Evolutionary conservation across 2,329 filamentous ascomycete species (phyloP).

Genomic region (Aaosphaeria arxii): DNA sequence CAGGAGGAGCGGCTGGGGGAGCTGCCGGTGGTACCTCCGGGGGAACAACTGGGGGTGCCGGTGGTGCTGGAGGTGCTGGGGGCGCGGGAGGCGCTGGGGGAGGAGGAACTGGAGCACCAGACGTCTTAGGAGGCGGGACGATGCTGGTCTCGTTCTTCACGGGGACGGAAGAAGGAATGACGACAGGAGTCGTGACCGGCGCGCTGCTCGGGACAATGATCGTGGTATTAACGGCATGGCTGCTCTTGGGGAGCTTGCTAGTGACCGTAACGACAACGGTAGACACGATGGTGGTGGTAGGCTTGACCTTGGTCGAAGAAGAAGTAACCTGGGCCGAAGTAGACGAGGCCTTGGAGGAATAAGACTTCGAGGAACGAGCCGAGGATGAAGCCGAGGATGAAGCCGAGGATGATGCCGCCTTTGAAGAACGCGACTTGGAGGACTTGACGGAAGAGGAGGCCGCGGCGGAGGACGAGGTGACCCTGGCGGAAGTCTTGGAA

Average conservation of each 20-base stretch:
- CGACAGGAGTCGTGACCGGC: no score
- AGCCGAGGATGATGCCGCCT: no score
- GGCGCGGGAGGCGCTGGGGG: no score
- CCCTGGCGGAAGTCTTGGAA: no score
- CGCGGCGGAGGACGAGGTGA: background rate
- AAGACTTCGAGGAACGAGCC: background rate
- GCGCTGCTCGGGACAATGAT: background rate
- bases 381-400: background rate
- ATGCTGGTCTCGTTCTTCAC: background rate
- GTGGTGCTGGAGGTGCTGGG: conserved; percentile 4
- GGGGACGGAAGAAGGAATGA: conserved; percentile 3
- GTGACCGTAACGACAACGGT: conserved; percentile 6
- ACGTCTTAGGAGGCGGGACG: conserved; percentile 1
- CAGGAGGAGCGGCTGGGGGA: background rate
- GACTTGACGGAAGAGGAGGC: background rate
- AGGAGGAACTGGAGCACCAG: background rate
- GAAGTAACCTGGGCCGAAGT: background rate
- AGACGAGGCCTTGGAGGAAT: background rate
- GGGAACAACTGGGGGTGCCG: background rate
- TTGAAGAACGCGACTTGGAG: no score
- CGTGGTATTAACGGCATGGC: conserved; percentile 3
- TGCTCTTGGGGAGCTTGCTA: conserved; percentile 5
- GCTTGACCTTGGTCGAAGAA: background rate
- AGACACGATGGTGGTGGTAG: background rate
- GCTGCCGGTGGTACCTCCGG: background rate